phyloP scores from a whole-genome alignment of 2,329 filamentous ascomycete species.

The Ambrosiella cleistominuta region DNA sequence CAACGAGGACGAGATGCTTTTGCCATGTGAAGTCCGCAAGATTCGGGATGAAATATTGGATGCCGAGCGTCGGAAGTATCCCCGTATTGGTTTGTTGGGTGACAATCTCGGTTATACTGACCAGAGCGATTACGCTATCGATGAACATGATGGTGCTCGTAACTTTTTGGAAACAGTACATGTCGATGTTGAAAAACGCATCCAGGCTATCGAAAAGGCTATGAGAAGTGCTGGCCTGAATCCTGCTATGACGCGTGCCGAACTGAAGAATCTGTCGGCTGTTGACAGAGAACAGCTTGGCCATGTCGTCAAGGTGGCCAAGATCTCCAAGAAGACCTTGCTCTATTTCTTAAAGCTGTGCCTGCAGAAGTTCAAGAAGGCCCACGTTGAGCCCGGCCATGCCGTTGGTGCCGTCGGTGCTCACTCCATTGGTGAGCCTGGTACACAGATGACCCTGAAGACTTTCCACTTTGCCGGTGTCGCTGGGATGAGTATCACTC shows the following conservation, averaged over 20 bases:
- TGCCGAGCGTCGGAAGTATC: conserved; percentile 47
- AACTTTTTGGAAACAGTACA: conserved; percentile 67
- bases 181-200: conserved; percentile 47
- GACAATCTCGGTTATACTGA: conserved; percentile 53
- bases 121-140: conserved; percentile 47
- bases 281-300: conserved; percentile 17
- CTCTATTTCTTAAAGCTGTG: conserved; percentile 64
- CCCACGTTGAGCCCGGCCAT: conserved; percentile 84
- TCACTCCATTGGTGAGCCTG: conserved; percentile 94
- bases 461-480: conserved; percentile 99
- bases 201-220: conserved; percentile 39
- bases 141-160: conserved; percentile 67
- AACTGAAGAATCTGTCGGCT: conserved; percentile 11
- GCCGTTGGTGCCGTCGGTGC: conserved; percentile 92
- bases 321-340: conserved; percentile 61
- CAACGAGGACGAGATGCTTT: conserved; percentile 55
- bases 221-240: conserved; percentile 33
- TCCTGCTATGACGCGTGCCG: conserved; percentile 18
- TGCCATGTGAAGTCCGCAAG: conserved; percentile 54
- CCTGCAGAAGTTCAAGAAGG: conserved; percentile 75
- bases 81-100: conserved; percentile 41
- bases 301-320: conserved; percentile 55
- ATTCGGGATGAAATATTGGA: conserved; percentile 53
- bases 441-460: conserved; percentile 97
- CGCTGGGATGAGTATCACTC: conserved; percentile 96